These are phyloP conservation scores for Blastobotrys serpentis DNA, from an alignment of 1,139 yeast species.

Conservation along the genomic window DNA sequence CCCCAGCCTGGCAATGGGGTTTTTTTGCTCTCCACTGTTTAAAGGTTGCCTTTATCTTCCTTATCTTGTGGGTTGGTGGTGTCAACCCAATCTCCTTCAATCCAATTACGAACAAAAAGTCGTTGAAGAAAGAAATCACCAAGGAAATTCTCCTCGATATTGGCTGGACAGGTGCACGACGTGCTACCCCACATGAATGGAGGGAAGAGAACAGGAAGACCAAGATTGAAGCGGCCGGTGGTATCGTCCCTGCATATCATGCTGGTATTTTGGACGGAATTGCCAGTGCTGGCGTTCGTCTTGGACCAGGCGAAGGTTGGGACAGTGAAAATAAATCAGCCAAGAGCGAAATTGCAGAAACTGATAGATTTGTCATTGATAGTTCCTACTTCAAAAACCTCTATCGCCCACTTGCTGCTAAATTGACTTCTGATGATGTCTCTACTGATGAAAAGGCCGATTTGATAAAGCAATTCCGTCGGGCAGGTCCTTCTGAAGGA, in stretches of 20 bases:
- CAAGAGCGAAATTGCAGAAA: slow-evolving; percentile 16
- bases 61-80: slow-evolving; percentile 63
- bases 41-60: slow-evolving; percentile 58
- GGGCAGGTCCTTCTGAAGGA: slow-evolving; percentile 35
- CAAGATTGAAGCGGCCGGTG: slow-evolving; percentile 68
- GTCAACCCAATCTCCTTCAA: slow-evolving; percentile 69
- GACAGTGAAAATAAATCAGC: slow-evolving; percentile 21
- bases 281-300: slow-evolving; percentile 55
- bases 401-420: slow-evolving; percentile 26
- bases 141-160: slow-evolving; percentile 57
- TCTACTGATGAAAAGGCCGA: slow-evolving; percentile 27
- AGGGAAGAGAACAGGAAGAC: slow-evolving; percentile 65
- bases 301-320: slow-evolving; percentile 80
- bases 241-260: slow-evolving; percentile 74
- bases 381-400: slow-evolving; percentile 30
- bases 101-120: slow-evolving; percentile 37
- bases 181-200: slow-evolving; percentile 69
- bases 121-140: slow-evolving; percentile 42
- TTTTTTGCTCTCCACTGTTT: slow-evolving; percentile 71
- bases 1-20: slow-evolving; percentile 60
- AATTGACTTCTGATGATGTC: slow-evolving; percentile 23
- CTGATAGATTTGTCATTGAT: slow-evolving; percentile 32
- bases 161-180: slow-evolving; percentile 94
- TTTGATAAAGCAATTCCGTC: slow-evolving; percentile 29
- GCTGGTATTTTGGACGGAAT: slow-evolving; percentile 65